Conservation (phyloP, 2,329 filamentous ascomycete species). For the Microdochium paspali region DNA sequence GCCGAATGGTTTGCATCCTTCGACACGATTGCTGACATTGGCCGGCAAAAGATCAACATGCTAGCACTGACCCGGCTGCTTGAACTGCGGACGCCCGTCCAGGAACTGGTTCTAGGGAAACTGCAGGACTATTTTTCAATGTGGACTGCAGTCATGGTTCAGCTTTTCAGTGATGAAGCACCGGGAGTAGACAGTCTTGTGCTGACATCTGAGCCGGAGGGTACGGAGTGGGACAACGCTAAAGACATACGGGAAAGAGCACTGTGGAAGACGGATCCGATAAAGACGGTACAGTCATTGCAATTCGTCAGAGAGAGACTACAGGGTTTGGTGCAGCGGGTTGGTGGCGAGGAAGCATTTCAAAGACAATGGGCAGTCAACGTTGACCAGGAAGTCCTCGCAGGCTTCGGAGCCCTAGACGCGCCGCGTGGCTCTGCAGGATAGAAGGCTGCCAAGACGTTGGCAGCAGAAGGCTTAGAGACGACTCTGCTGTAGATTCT, state of each 20-base stretch:
- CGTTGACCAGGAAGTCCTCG: constrained; percentile 64
- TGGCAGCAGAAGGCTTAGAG: neutral
- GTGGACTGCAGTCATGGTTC: constrained; percentile 63
- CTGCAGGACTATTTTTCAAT: constrained; percentile 67
- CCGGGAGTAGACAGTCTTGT: constrained; percentile 40
- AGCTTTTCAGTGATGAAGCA: constrained; percentile 50
- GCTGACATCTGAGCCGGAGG: constrained; percentile 27
- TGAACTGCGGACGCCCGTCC: constrained; percentile 49
- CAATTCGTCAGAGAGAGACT: constrained; percentile 56
- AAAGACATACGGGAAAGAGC: constrained; percentile 44
- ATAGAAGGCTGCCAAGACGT: neutral
- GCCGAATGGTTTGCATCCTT: constrained; percentile 60
- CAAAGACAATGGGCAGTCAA: constrained; percentile 61
- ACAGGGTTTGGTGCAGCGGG: constrained; percentile 43
- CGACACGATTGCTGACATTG: constrained; percentile 55
- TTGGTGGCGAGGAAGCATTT: constrained; percentile 58
- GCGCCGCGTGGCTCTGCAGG: neutral
- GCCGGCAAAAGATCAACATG: constrained; percentile 61
- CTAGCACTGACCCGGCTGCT: constrained; percentile 64
- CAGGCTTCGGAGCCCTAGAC: constrained; percentile 43
- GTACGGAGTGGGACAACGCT: constrained; percentile 45
- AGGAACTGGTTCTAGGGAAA: constrained; percentile 46
- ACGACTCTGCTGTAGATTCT: neutral
- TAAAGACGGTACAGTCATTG: constrained; percentile 57
- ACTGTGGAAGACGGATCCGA: constrained; percentile 49